A percentile compares a stretch with the other conserved stretches of the same genome.
Evolutionary conservation across 805 yeast genomes (phyloP).

Genomic region (Candida ponderosae): DNA sequence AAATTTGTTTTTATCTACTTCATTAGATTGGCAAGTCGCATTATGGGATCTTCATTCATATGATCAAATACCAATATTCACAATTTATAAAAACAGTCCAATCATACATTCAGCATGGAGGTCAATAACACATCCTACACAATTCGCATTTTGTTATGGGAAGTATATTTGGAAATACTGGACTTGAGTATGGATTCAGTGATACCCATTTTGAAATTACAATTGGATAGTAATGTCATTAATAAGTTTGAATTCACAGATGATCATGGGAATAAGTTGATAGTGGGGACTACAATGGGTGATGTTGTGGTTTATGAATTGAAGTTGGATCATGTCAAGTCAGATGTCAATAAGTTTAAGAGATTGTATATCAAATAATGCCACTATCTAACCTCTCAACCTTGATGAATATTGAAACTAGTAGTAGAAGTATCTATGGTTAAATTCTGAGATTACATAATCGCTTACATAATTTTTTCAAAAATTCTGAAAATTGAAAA

Average conservation of each 20-base stretch:
- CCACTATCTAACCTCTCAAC: no score
- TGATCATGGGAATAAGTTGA: constrained; percentile 9
- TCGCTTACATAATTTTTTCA: no score
- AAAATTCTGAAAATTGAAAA: no score
- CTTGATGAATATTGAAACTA: no score
- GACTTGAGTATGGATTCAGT: constrained; percentile 21
- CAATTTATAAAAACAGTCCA: constrained; percentile 16
- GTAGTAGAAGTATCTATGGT: no score
- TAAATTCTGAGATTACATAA: no score
- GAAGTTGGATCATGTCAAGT: constrained; percentile 5
- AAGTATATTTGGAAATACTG: constrained; percentile 22
- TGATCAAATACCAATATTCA: constrained; percentile 11
- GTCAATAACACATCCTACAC: constrained; percentile 13
- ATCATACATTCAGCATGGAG: constrained; percentile 22
- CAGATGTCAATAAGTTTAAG: constrained; percentile 14
- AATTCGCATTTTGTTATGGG: constrained; percentile 22
- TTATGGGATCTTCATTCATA: constrained; percentile 17
- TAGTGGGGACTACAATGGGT: constrained; percentile 11
- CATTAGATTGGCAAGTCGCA: constrained; percentile 24
- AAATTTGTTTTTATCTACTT: constrained; percentile 17
- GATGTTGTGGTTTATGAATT: constrained; percentile 10
- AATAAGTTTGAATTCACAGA: constrained; percentile 11
- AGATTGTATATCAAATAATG: constrained; percentile 5
- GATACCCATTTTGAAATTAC: constrained; percentile 14
- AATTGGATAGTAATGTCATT: constrained; percentile 4